phyloP scores from a whole-genome alignment of 2,329 filamentous ascomycete species.

The Pseudogymnoascus sp. region DNA sequence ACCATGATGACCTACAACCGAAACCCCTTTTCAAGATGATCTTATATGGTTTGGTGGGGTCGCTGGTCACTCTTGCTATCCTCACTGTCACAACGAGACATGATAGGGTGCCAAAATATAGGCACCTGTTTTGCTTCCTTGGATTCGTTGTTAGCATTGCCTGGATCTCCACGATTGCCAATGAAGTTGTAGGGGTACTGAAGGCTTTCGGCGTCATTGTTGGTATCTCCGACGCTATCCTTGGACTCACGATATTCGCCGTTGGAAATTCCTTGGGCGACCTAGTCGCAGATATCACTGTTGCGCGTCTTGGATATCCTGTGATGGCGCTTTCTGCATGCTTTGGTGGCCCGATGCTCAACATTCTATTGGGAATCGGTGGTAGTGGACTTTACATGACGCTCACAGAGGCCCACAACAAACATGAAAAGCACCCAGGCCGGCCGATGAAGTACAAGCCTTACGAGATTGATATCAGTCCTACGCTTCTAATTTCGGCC shows the following conservation, averaged over 20 bases:
- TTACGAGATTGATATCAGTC: constrained; percentile 77
- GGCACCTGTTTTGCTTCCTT: constrained; percentile 73
- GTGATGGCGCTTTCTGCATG: constrained; percentile 94
- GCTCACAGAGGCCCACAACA: constrained; percentile 57
- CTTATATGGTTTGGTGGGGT: constrained; percentile 59
- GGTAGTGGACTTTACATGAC: constrained; percentile 85
- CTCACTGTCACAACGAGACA: constrained; percentile 63
- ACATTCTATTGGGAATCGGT: constrained; percentile 92
- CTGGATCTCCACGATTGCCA: constrained; percentile 94
- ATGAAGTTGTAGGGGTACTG: constrained; percentile 89
- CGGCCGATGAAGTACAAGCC: constrained; percentile 58
- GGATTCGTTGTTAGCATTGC: constrained; percentile 88
- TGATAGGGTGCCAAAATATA: constrained; percentile 60
- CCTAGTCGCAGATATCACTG: constrained; percentile 87
- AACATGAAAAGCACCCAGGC: constrained; percentile 59
- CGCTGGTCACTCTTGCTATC: constrained; percentile 55
- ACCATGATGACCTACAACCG: constrained; percentile 47
- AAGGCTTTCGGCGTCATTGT: constrained; percentile 89
- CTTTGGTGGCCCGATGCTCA: constrained; percentile 97
- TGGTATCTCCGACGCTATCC: constrained; percentile 86
- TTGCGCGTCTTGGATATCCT: constrained; percentile 85
- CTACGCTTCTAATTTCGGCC: constrained; percentile 76
- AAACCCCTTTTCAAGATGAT: constrained; percentile 47
- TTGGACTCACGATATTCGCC: constrained; percentile 92
- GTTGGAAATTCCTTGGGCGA: constrained; percentile 94